Evolutionary conservation across 257 asterid genomes (phyloP).

Genomic region (Anisodus acutangulus): DNA sequence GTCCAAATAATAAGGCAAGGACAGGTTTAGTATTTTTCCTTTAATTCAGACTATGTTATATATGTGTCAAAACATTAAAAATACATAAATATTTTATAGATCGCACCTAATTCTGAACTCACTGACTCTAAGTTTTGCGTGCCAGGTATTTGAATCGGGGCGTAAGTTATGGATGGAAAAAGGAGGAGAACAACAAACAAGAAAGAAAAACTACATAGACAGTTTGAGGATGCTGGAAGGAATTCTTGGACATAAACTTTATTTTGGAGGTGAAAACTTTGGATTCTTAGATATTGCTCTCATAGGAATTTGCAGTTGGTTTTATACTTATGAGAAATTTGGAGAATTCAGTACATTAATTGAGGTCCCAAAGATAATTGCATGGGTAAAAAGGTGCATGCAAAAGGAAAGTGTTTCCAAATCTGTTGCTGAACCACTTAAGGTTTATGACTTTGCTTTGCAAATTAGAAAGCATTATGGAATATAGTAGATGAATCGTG

Average conservation of each 20-base stretch:
- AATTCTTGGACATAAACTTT: constrained; percentile 48
- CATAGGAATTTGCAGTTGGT: constrained; percentile 41
- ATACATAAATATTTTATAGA: background rate
- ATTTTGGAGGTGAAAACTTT: constrained; percentile 54
- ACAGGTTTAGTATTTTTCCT: too few relatives aligned
- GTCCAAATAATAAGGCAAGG: background rate
- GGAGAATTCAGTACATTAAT: constrained; percentile 44
- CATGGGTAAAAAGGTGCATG: constrained; percentile 41
- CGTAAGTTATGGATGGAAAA: constrained; percentile 40
- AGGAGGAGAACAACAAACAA: constrained; percentile 50
- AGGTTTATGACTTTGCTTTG: constrained; percentile 37
- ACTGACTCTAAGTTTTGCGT: background rate
- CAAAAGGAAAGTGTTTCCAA: constrained; percentile 40
- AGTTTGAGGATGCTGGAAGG: constrained; percentile 45
- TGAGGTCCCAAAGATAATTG: constrained; percentile 38
- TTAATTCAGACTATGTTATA: too few relatives aligned
- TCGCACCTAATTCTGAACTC: background rate
- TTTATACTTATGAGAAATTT: constrained; percentile 42
- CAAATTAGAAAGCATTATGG: constrained; percentile 29
- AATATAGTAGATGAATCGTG: constrained; percentile 24
- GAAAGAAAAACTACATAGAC: constrained; percentile 39
- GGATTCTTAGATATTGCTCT: constrained; percentile 50
- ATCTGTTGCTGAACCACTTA: constrained; percentile 38
- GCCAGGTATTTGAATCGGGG: constrained; percentile 39
- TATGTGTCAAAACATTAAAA: background rate